Percentiles rank a stretch among this genome's conserved stretches.
Evolutionary conservation across 371 early-diverging fungal species (phyloP).

Genomic region (Mortierella sp.): DNA sequence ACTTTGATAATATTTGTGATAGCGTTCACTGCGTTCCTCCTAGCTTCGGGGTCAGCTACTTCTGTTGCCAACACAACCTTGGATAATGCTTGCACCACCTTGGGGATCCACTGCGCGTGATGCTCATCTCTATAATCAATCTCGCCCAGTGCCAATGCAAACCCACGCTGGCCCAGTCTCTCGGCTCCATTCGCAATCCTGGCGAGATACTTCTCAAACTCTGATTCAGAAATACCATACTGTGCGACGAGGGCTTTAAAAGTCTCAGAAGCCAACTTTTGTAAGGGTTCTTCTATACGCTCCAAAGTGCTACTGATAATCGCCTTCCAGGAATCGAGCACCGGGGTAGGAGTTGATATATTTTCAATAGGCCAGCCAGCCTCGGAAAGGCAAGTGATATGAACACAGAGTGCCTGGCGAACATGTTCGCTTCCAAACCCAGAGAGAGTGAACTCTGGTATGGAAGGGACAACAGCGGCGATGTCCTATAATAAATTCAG

Average conservation of each 20-base stretch:
- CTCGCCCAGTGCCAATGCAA: constrained; percentile 74
- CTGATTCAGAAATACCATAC: constrained; percentile 51
- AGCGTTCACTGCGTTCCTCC: constrained; percentile 75
- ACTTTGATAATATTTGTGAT: constrained; percentile 60
- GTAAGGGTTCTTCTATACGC: constrained; percentile 80
- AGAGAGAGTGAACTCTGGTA: constrained; percentile 67
- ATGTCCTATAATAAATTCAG: constrained; percentile 52
- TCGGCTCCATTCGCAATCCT: constrained; percentile 58
- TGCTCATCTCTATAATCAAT: constrained; percentile 52
- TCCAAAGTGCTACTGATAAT: constrained; percentile 70
- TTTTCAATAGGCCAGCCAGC: constrained; percentile 58
- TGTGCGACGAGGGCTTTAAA: constrained; percentile 62
- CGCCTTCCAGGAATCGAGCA: constrained; percentile 61
- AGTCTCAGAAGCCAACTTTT: constrained; percentile 71
- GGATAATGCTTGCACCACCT: constrained; percentile 9
- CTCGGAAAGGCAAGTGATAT: constrained; percentile 39
- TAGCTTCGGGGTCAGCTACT: constrained; percentile 72
- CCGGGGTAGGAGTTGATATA: constrained; percentile 1
- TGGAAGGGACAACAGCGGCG: constrained; percentile 56
- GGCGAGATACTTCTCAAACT: constrained; percentile 38
- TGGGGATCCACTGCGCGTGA: constrained; percentile 16
- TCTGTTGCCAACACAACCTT: constrained; percentile 11
- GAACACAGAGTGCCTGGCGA: constrained; percentile 63
- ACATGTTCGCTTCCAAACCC: constrained; percentile 79
- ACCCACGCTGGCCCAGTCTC: constrained; percentile 72